Base-by-base conservation (phyloP, 371 early-diverging fungal genomes). In the Saksenaea vasiformis region DNA sequence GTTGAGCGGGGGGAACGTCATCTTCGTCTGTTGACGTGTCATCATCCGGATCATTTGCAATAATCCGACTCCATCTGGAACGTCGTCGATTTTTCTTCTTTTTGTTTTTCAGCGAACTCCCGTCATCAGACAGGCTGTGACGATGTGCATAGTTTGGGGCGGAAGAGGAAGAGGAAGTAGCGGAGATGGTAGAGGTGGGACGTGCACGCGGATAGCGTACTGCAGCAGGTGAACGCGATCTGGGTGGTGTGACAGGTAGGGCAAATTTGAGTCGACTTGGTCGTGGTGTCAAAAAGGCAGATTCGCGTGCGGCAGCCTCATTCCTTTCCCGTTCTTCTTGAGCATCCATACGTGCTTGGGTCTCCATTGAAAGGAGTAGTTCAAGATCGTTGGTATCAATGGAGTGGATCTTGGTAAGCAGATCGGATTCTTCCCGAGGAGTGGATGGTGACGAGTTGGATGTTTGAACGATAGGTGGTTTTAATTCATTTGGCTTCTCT, bases 341-440 rank as follows among this genome's bases (percentile, higher is more conserved):
- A 28, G 51, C 62, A 43, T 78, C 75, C 63, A 78, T 71, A 3
- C 75, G 65, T 10, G 71, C 71, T 43, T 78, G 76, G 5, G 73
- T 72, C 39, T 75, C 75, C 63, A 73, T 53, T 0, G 78, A 70
- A 14, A 77, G 34, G 1, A 77, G 38, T 5, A 74, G 54, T 13
- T 77, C 78, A 62, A 77, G 54, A 61, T 77, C 72, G 27, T 62
- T 47, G 7, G 70, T 71, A 11, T 64, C 69, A 22, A 67, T 69
- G 2, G 64, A 61, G 10, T 60, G 51, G 31, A 77, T 44, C 62
- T 68, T 66, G 0, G 57, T 47, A 10, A 67, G 69, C 8, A 73
- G 38, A 22, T 69, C 66, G 37, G 62, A 31, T 31, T 56, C 35
- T 62, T 62, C 0, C 47, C 41, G 1, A 62, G 58, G 1, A 58